These are phyloP conservation scores for Myxozyma monticola DNA, from an alignment of 805 yeast species.

Conservation along the genomic window DNA sequence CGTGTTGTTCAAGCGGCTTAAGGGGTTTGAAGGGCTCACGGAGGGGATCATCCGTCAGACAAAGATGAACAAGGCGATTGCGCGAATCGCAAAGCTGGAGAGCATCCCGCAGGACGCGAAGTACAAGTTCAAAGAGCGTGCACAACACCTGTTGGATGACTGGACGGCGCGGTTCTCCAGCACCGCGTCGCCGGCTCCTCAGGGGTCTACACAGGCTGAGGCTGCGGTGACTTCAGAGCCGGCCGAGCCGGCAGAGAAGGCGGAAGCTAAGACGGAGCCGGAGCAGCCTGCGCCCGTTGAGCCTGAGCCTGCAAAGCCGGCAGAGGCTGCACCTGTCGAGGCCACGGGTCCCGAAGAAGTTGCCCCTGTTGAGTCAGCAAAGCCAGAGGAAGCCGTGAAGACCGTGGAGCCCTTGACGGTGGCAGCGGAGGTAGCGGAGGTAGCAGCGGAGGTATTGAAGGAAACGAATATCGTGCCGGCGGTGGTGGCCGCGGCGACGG, in stretches of 20 bases:
- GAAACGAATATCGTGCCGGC: too few species aligned
- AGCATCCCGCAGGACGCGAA: constrained; percentile 37
- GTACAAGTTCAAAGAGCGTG: constrained; percentile 36
- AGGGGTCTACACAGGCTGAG: not conserved
- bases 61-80: constrained; percentile 40
- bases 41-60: constrained; percentile 36
- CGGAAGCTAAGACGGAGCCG: not conserved
- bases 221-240: not conserved
- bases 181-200: constrained; percentile 11
- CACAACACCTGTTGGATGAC: constrained; percentile 31
- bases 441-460: too few species aligned
- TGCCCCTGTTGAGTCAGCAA: too few species aligned
- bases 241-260: not conserved
- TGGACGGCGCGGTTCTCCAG: constrained; percentile 32
- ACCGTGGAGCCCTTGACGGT: too few species aligned
- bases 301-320: not conserved
- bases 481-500: too few species aligned
- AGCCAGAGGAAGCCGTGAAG: too few species aligned
- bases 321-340: not conserved
- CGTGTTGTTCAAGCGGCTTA: constrained; percentile 34
- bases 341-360: too few species aligned
- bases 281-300: not conserved
- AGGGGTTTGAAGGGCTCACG: constrained; percentile 36
- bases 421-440: too few species aligned
- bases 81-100: constrained; percentile 35